These are phyloP conservation scores for Solanum chiquidenum DNA, from an alignment of 257 asterid genomes.

Conservation along the genomic window DNA sequence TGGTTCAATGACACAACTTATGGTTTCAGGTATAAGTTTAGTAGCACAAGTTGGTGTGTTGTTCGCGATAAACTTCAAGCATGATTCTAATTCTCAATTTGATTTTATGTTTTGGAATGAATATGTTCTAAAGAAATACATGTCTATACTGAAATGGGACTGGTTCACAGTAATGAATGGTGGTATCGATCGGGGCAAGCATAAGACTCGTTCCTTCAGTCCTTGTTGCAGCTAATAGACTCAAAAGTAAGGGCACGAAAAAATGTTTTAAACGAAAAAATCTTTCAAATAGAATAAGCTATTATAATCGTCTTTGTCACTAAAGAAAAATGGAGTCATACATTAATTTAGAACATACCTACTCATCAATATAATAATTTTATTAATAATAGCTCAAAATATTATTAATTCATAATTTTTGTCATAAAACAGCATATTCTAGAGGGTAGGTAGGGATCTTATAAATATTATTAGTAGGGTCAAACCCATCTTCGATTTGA, in stretches of 20 bases:
- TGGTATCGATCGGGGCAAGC: background rate
- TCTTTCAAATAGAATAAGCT: too few relatives aligned
- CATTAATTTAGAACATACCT: too few relatives aligned
- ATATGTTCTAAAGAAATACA: too few relatives aligned
- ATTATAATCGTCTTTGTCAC: too few relatives aligned
- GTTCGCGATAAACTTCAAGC: too few relatives aligned
- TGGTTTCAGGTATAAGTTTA: too few relatives aligned
- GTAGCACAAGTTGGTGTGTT: background rate
- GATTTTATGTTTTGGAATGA: too few relatives aligned
- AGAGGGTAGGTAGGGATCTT: background rate
- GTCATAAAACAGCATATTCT: background rate
- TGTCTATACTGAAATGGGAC: rapidly evolving
- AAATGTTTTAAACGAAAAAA: too few relatives aligned
- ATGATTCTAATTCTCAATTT: too few relatives aligned
- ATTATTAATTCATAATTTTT: background rate
- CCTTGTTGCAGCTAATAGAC: background rate
- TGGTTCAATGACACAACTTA: background rate
- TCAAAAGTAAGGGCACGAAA: background rate
- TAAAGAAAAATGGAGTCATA: too few relatives aligned
- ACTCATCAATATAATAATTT: too few relatives aligned
- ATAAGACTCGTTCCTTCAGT: background rate
- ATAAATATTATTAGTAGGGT: background rate
- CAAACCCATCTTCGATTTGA: background rate
- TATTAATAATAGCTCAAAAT: background rate
- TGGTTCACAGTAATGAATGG: too few relatives aligned